Evolutionary conservation across 2,329 filamentous ascomycete species (phyloP).

Genomic region (Alternaria conjuncta): DNA sequence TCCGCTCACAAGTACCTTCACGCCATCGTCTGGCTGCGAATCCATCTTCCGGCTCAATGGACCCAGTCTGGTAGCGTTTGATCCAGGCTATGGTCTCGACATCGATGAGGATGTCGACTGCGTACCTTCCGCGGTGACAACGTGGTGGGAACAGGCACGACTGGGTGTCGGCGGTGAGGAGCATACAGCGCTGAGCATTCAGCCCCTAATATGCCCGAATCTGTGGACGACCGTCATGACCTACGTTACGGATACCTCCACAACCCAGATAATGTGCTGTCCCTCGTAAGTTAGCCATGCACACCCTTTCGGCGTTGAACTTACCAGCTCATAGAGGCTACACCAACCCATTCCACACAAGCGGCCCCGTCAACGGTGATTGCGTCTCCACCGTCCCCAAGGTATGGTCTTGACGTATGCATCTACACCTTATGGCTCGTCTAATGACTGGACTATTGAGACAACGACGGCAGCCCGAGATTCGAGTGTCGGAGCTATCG

Average conservation of each 20-base stretch:
- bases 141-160: not conserved
- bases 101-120: not conserved
- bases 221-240: not conserved
- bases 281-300: not conserved
- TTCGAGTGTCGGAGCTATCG: not conserved
- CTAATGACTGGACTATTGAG: not conserved
- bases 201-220: not conserved
- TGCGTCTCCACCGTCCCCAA: not conserved
- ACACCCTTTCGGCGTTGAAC: not conserved
- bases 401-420: not conserved
- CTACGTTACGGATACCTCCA: not conserved
- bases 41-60: not conserved
- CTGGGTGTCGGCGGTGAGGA: not conserved
- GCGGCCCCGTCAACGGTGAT: not conserved
- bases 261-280: not conserved
- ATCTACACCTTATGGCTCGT: not conserved
- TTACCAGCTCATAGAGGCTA: not conserved
- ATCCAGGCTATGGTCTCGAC: not conserved
- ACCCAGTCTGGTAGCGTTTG: not conserved
- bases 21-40: not conserved
- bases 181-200: not conserved
- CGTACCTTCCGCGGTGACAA: not conserved
- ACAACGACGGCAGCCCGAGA: not conserved
- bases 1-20: not conserved
- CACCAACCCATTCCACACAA: not conserved